Percentiles rank a stretch among this genome's conserved stretches.
These are phyloP conservation scores for Xylaria multiplex DNA, from an alignment of 2,329 filamentous ascomycete genomes.

Conservation along the genomic window DNA sequence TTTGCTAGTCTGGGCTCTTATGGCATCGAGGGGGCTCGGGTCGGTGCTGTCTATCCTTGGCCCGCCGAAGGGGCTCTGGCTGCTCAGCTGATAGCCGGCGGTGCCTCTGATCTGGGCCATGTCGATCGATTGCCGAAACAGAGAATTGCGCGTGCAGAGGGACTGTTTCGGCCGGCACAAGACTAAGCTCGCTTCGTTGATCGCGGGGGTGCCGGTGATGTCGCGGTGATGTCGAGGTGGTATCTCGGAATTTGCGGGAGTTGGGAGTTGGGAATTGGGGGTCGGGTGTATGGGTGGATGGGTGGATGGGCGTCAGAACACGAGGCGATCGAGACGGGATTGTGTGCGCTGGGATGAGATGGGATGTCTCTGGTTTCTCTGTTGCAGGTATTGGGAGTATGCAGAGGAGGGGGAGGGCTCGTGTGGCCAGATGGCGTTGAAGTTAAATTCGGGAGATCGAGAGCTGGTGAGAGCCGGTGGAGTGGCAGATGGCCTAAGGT, in stretches of 20 bases:
- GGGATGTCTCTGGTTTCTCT: background rate
- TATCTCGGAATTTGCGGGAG: conserved; percentile 23
- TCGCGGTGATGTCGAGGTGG: conserved; percentile 3
- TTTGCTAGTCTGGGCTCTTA: conserved; percentile 96
- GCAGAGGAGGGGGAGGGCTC: conserved; percentile 1
- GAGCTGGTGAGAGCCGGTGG: too few relatives aligned
- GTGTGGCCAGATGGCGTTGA: conserved; percentile 12
- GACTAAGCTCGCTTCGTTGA: conserved; percentile 1
- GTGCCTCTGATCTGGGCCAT: conserved; percentile 68
- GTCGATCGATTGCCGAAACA: conserved; percentile 24
- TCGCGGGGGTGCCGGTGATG: background rate
- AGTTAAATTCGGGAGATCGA: conserved; percentile 10
- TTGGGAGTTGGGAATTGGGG: background rate
- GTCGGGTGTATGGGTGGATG: too few relatives aligned
- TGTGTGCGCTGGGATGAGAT: conserved; percentile 23
- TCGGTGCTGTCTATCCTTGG: conserved; percentile 71
- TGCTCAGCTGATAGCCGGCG: conserved; percentile 84
- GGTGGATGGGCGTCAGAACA: conserved; percentile 8
- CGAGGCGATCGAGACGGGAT: conserved; percentile 14
- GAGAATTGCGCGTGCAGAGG: conserved; percentile 39
- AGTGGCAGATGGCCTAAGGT: conserved; percentile 14
- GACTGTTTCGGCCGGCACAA: conserved; percentile 39
- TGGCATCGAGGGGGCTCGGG: conserved; percentile 83
- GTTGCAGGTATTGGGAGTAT: background rate
- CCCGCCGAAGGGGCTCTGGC: conserved; percentile 76